These are phyloP conservation scores for Thermochaetoides thermophila DNA, from an alignment of 495 filamentous ascomycete species.

Conservation along the genomic window DNA sequence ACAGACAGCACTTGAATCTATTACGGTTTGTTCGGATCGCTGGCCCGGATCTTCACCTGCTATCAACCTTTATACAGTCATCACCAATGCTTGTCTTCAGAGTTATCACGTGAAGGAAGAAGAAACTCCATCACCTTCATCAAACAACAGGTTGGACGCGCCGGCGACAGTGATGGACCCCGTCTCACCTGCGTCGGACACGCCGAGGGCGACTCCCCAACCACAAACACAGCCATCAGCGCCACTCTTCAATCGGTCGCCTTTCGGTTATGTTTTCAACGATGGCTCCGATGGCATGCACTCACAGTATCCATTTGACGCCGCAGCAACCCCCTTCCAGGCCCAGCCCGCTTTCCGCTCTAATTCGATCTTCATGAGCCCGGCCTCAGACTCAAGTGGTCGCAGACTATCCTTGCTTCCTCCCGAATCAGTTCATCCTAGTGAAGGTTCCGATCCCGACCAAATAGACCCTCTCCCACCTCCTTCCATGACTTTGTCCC, in stretches of 20 bases:
- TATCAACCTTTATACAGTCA: conserved; percentile 57
- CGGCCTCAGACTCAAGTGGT: conserved; percentile 29
- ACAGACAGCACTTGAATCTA: conserved; percentile 54
- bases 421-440: conserved; percentile 27
- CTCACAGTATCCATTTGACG: conserved; percentile 14
- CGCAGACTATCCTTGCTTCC: conserved; percentile 41
- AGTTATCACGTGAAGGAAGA: conserved; percentile 55
- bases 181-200: conserved; percentile 24
- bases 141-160: too few species aligned
- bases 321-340: conserved; percentile 17
- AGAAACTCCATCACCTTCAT: conserved; percentile 27
- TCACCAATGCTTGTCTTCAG: conserved; percentile 70
- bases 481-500: conserved; percentile 6
- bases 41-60: conserved; percentile 88
- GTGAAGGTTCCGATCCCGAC: conserved; percentile 11
- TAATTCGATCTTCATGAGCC: conserved; percentile 39
- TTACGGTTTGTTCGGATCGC: conserved; percentile 57
- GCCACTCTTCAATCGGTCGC: conserved; percentile 23
- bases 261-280: conserved; percentile 39
- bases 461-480: conserved; percentile 9
- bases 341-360: conserved; percentile 34
- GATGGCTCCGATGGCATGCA: conserved; percentile 26
- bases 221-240: conserved; percentile 7
- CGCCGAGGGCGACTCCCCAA: conserved; percentile 11
- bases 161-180: too few species aligned